phyloP scores from a whole-genome alignment of 2,329 filamentous ascomycete genomes.

The Hypoxylon sp. region DNA sequence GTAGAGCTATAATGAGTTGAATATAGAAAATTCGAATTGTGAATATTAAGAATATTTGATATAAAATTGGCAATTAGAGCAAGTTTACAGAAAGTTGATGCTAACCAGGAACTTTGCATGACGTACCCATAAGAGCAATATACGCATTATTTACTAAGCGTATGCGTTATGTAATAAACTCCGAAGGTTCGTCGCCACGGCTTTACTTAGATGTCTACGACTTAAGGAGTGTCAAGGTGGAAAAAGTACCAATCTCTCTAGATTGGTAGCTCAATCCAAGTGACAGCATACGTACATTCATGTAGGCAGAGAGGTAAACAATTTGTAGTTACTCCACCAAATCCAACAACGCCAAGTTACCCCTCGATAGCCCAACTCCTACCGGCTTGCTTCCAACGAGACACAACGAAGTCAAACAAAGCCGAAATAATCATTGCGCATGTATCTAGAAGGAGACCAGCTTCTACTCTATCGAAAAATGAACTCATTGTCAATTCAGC shows the following conservation, averaged over 20 bases:
- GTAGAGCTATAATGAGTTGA: neutral
- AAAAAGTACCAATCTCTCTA: neutral
- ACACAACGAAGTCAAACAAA: neutral
- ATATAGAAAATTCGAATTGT: neutral
- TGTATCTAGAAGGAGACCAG: neutral
- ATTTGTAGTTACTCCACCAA: conserved; percentile 4
- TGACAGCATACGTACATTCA: neutral
- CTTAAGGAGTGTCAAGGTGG: neutral
- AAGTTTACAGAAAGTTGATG: neutral
- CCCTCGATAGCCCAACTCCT: conserved; percentile 8
- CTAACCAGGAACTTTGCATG: neutral
- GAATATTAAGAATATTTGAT: neutral
- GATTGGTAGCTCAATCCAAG: neutral
- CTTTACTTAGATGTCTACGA: neutral
- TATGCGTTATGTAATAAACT: neutral
- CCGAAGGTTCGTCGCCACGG: neutral
- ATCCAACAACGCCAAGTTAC: conserved; percentile 2
- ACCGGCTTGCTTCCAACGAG: neutral
- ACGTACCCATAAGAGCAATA: neutral
- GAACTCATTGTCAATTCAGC: conserved; percentile 8
- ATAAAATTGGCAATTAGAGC: neutral
- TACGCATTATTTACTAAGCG: neutral
- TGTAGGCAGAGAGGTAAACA: conserved; percentile 4
- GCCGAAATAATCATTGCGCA: neutral
- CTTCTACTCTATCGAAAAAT: neutral